Base-by-base conservation (phyloP, 805 yeast genomes). In the Saturnispora zaruensis region DNA sequence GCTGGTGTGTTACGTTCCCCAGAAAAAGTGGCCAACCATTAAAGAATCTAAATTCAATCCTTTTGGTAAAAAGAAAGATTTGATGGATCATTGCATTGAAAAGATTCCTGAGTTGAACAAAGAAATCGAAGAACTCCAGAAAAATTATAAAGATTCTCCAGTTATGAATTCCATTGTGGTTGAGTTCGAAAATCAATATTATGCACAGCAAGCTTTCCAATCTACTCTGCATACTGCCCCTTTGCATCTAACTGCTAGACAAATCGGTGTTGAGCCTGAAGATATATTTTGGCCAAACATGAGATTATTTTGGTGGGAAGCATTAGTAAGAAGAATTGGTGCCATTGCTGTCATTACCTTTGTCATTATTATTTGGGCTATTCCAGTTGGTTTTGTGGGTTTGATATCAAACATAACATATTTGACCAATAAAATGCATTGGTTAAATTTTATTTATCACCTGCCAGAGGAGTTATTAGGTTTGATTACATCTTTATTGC, bases 121-220 rank as follows among this genome's bases (percentile, higher is more conserved):
- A 4, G 84, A 83, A 58, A 78, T 85, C 53, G 68, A 64, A 44
- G 70, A 69, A 41, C 57, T 83, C 57, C 91, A 84, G 63, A 62
- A 67, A 30, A 68, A 65, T 32, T 81, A 74, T 60, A 64, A 69
- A 49, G 66, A 68, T 16, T 64, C 68, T 9, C 69, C 70, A 43
- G 84, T 90, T n/a, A 80, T 87, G 71, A 87, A 88, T 64, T 81
- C 91, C 4, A 78, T 84, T 32, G 82, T 84, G 56, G 89, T 84
- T 40, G 91, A 84, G 66, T 85, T 85, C 60, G 87, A 81, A 44
- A 77, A 80, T 54, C 91, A 84, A 64, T 84, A 82, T 64, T 69
- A 72, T 53, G 91, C 91, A 6, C 91, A 85, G 64, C 61, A 82
- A 52, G 93, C 93, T 0, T 74, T 65, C 55, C 91, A 84, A 65